A percentile compares a stretch with the other conserved stretches of the same genome.
Evolutionary conservation across 345 rosid genomes (phyloP).

Genomic region (Noccaea bulbosa): DNA sequence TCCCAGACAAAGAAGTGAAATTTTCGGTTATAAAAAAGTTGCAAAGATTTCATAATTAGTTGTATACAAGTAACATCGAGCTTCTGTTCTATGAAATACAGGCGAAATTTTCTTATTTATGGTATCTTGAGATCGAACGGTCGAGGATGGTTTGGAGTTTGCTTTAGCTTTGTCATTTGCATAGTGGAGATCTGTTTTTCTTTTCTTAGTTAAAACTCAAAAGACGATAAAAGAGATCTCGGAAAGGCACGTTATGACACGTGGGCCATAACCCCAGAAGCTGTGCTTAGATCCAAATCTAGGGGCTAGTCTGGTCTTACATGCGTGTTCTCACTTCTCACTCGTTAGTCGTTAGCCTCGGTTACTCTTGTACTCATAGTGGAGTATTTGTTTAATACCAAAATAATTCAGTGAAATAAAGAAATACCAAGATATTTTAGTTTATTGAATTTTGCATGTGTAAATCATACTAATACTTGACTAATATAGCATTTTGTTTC

Average conservation of each 20-base stretch:
- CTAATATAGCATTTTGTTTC: too few relatives aligned
- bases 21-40: neutral
- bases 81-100: too few relatives aligned
- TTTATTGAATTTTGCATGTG: too few relatives aligned
- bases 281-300: constrained; percentile 38
- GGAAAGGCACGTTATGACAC: constrained; percentile 33
- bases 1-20: neutral
- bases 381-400: neutral
- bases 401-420: too few relatives aligned
- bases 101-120: too few relatives aligned
- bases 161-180: constrained; percentile 14
- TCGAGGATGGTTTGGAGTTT: constrained; percentile 1
- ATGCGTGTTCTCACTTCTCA: constrained; percentile 34
- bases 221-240: constrained; percentile 6
- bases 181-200: constrained; percentile 24
- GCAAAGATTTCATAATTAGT: neutral
- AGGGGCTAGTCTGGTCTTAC: neutral
- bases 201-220: neutral
- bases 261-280: constrained; percentile 14
- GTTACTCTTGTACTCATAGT: constrained; percentile 22
- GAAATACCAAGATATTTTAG: too few relatives aligned
- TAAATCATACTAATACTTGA: too few relatives aligned
- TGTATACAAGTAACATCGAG: neutral
- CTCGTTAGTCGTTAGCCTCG: neutral
- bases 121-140: constrained; percentile 7